phyloP scores from a whole-genome alignment of 768 basidiomycete genomes.

The Pholiota microspora region DNA sequence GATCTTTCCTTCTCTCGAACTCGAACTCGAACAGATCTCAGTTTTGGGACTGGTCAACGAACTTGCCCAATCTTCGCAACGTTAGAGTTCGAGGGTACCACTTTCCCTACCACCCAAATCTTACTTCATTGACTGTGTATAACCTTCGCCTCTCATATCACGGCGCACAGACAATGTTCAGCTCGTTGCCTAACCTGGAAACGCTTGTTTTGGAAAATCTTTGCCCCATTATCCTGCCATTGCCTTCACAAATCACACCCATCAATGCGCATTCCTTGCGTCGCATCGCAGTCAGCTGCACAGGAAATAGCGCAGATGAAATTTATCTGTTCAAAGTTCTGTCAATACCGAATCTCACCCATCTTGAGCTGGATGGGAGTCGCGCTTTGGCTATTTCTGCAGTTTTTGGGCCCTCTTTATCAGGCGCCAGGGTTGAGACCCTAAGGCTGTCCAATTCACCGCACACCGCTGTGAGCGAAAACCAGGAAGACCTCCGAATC shows the following conservation, averaged over 20 bases:
- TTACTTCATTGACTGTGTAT: slow-evolving; percentile 11
- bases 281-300: slow-evolving; percentile 13
- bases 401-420: slow-evolving; percentile 10
- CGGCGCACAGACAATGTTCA: slow-evolving; percentile 15
- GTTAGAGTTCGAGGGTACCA: slow-evolving; percentile 12
- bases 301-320: not conserved
- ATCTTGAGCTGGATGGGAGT: slow-evolving; percentile 13
- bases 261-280: slow-evolving; percentile 11
- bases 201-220: slow-evolving; percentile 12
- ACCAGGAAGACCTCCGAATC: slow-evolving; percentile 3
- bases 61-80: slow-evolving; percentile 10
- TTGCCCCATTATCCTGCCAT: slow-evolving; percentile 1
- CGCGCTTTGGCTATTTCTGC: not conserved
- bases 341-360: slow-evolving; percentile 14
- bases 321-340: slow-evolving; percentile 12
- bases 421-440: slow-evolving; percentile 8
- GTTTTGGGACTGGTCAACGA: slow-evolving; percentile 2
- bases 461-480: not conserved
- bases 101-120: slow-evolving; percentile 10
- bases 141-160: slow-evolving; percentile 11
- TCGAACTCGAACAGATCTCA: not conserved
- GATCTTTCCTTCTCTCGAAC: too few species aligned
- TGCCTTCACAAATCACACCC: not conserved
- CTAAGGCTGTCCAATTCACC: slow-evolving; percentile 10
- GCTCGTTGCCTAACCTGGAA: slow-evolving; percentile 10